Percentiles rank a stretch among this genome's conserved stretches.
Evolutionary conservation across 164 flowering plant species (phyloP).

Genomic region (Euptelea pleiosperma): DNA sequence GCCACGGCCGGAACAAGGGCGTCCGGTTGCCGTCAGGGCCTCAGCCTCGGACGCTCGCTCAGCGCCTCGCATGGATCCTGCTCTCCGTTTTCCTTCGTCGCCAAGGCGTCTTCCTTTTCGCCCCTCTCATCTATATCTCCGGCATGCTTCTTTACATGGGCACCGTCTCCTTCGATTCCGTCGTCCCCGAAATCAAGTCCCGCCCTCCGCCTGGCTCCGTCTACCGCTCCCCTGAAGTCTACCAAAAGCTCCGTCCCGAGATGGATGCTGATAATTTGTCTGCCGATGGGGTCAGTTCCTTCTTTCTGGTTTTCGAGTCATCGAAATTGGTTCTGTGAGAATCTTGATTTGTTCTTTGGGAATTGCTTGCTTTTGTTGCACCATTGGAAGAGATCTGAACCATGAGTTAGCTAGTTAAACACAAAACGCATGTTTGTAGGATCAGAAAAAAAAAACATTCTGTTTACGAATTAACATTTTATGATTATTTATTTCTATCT

Average conservation of each 20-base stretch:
- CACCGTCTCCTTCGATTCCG: constrained; percentile 53
- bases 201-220: constrained; percentile 64
- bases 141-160: constrained; percentile 87
- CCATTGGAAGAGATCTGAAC: constrained; percentile 2
- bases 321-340: neutral
- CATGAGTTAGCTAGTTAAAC: too few relatives aligned
- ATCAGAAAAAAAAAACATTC: neutral
- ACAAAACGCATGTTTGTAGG: constrained; percentile 5
- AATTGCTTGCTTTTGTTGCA: neutral
- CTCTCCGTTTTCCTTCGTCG: constrained; percentile 72
- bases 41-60: constrained; percentile 35
- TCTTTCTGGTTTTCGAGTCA: neutral
- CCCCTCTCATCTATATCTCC: constrained; percentile 72
- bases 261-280: constrained; percentile 70
- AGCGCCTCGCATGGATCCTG: constrained; percentile 54
- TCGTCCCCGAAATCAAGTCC: constrained; percentile 36
- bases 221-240: constrained; percentile 68
- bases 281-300: constrained; percentile 56
- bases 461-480: too few relatives aligned
- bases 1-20: constrained; percentile 28
- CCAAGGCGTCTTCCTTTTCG: constrained; percentile 78
- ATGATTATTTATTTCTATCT: too few relatives aligned
- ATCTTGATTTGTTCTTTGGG: neutral
- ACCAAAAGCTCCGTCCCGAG: constrained; percentile 48
- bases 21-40: constrained; percentile 28